Percentiles rank a stretch among this genome's conserved stretches.
Conservation (phyloP, 2,329 filamentous ascomycete genomes). For the Colletotrichum australisinense region DNA sequence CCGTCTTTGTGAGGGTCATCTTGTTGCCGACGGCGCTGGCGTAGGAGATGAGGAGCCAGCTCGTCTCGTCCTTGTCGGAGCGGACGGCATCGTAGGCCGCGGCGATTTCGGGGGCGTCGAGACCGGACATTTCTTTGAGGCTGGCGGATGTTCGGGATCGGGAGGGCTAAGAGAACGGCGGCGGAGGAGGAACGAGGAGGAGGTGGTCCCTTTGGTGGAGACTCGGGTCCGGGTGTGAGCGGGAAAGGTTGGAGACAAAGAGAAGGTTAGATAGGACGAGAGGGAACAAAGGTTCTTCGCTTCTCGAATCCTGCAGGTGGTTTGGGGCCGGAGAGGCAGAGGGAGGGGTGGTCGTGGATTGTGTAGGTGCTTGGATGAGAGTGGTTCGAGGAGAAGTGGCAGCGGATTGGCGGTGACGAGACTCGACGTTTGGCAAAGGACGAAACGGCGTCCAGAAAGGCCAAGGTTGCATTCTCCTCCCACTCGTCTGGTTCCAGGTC, state of each 20-base stretch:
- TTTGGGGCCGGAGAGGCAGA: background rate
- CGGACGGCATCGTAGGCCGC: constrained; percentile 76
- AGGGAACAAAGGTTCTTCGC: background rate
- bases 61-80: constrained; percentile 72
- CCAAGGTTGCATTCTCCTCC: constrained; percentile 31
- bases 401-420: constrained; percentile 23
- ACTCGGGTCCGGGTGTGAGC: background rate
- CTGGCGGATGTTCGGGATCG: constrained; percentile 1
- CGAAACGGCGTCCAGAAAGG: constrained; percentile 30
- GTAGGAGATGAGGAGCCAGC: constrained; percentile 76
- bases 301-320: background rate
- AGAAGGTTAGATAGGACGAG: background rate
- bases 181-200: background rate
- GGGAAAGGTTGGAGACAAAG: background rate
- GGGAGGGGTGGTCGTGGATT: background rate
- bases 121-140: constrained; percentile 61
- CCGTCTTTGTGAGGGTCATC: constrained; percentile 67
- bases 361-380: constrained; percentile 17
- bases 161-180: background rate
- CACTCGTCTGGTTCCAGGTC: background rate
- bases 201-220: background rate
- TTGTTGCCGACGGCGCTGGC: constrained; percentile 65
- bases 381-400: background rate
- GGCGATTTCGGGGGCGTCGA: constrained; percentile 68
- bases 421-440: constrained; percentile 14